Base-by-base conservation (phyloP, 192 early-diverging fungal genomes). In the Coemansia sp. region DNA sequence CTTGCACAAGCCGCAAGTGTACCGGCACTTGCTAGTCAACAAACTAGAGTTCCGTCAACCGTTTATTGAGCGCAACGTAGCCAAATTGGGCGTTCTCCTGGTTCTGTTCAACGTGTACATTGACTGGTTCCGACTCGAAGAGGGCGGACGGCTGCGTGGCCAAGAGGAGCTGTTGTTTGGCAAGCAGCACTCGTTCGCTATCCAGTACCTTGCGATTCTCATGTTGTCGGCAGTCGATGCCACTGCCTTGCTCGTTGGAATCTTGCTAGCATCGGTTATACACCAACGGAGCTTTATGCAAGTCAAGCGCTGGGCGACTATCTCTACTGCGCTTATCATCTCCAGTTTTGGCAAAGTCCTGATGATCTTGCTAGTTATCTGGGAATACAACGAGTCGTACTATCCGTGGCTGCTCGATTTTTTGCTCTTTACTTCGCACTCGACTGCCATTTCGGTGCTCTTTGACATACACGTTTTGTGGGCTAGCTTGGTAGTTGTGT, bases 51-150 rank as follows among this genome's bases (percentile, higher is more conserved):
- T 90, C 61, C 80, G 70, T 37, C 73, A 53, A n/a, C 68, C 67
- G 11, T 46, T 42, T 15, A 68, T 81, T 34, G 69, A 95, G 86
- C 84, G 76, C 53, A 88, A 88, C 64, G 86, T 94, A 12, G 69
- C 85, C 63, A 92, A 94, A 61, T 84, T 96, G 36, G 89, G 89
- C 6, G 76, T 97, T 5, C 85, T 96, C 8, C 74, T 96, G 42
- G 84, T 94, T 23, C 75, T 96, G 14, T 96, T 96, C 73, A 94
- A 94, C 84, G 95, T 96, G 53, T 95, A 94, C 73, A 92, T 94
- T 62, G 94, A 94, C 71, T 96, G 93, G 94, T 93, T 92, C 84
- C 86, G 89, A n/a, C 67, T 96, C 12, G 93, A 96, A 64, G 86
- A 89, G 66, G 85, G 87, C 61, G 81, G 81, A 7, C 81, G 85